Evolutionary conservation across 1,284 basidiomycete species (phyloP).

Genomic region (Phellopilus nigrolimitatus): DNA sequence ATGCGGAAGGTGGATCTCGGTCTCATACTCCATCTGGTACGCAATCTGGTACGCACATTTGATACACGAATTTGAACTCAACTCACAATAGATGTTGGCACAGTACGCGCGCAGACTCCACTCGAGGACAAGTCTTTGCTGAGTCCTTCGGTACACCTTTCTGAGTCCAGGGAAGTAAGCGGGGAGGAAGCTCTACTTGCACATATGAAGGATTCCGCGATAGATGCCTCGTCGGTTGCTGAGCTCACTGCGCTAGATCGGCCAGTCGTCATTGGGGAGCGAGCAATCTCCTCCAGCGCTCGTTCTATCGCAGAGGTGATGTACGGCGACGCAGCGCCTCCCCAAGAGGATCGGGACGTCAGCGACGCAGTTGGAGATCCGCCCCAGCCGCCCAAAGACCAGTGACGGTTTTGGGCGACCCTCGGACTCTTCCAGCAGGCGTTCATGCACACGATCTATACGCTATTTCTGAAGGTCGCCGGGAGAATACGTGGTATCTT

Average conservation of each 20-base stretch:
- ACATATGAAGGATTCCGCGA: conserved; percentile 14
- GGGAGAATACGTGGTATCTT: conserved; percentile 30
- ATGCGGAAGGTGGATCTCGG: not conserved
- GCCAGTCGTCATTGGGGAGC: conserved; percentile 20
- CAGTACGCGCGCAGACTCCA: conserved; percentile 4
- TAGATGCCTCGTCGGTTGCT: not conserved
- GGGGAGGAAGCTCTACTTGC: conserved; percentile 12
- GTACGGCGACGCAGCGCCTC: conserved; percentile 5
- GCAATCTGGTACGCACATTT: not conserved
- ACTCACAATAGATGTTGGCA: not conserved
- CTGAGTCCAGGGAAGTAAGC: conserved; percentile 1
- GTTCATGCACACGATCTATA: conserved; percentile 39
- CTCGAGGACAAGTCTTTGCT: not conserved
- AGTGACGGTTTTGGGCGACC: conserved; percentile 58
- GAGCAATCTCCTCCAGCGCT: conserved; percentile 3
- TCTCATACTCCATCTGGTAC: not conserved
- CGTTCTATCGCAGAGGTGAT: conserved; percentile 16
- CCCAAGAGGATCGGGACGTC: not conserved
- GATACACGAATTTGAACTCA: not conserved
- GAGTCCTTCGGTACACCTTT: not conserved
- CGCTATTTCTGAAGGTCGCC: conserved; percentile 57
- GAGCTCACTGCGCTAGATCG: conserved; percentile 1
- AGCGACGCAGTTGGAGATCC: conserved; percentile 2
- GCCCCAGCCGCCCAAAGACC: conserved; percentile 22
- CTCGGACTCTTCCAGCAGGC: conserved; percentile 45